These are phyloP conservation scores for Begonia fuchsioides DNA, from an alignment of 306 rosid species.

Conservation along the genomic window DNA sequence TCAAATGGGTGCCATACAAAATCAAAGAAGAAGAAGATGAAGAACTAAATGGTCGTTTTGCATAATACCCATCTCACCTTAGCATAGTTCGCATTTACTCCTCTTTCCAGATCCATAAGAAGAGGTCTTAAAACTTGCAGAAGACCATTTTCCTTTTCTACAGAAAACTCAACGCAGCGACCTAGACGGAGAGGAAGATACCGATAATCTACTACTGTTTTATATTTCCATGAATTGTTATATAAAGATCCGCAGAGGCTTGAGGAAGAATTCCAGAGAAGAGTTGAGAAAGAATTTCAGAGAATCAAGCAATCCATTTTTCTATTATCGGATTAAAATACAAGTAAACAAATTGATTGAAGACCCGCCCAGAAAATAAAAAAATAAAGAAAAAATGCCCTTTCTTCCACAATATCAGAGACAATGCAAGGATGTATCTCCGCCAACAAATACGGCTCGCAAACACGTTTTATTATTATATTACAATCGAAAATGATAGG, in stretches of 20 bases:
- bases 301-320: slow-evolving; percentile 16
- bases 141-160: slow-evolving; percentile 24
- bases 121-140: slow-evolving; percentile 17
- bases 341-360: slow-evolving; percentile 15
- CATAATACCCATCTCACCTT: slow-evolving; percentile 39
- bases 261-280: no score
- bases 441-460: slow-evolving; percentile 1
- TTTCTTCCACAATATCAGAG: slow-evolving; percentile 5
- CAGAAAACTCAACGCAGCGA: background rate
- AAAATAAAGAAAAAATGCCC: slow-evolving; percentile 17
- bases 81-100: slow-evolving; percentile 21
- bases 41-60: slow-evolving; percentile 10
- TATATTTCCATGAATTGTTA: background rate
- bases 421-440: slow-evolving; percentile 11
- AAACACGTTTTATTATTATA: background rate
- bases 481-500: background rate
- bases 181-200: slow-evolving; percentile 4
- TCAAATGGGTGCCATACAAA: slow-evolving; percentile 9
- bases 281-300: no score
- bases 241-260: slow-evolving; percentile 20
- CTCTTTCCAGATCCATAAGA: slow-evolving; percentile 71
- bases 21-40: background rate
- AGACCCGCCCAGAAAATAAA: background rate
- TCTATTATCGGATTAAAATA: slow-evolving; percentile 5
- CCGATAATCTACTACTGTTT: background rate